phyloP scores from a whole-genome alignment of 2,329 filamentous ascomycete species.

The Ceratocystis diversiconidia region DNA sequence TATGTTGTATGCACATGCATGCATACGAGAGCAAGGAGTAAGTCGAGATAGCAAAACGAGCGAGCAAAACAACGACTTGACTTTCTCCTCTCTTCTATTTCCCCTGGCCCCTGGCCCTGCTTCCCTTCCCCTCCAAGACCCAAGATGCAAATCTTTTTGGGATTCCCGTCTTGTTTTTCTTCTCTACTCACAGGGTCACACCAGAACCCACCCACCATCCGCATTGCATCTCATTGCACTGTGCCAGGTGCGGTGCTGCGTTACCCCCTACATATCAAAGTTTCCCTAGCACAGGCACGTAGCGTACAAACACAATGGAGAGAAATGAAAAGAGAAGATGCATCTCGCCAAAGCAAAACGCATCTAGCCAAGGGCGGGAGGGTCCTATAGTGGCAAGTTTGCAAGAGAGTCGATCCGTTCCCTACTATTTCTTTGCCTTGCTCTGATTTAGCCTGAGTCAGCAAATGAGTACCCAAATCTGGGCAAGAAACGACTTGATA shows the following conservation, averaged over 20 bases:
- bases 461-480: background rate
- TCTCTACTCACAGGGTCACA: background rate
- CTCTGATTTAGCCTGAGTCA: background rate
- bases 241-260: background rate
- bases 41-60: background rate
- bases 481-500: background rate
- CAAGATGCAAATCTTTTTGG: conserved; percentile 5
- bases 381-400: background rate
- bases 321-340: background rate
- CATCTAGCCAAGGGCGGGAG: background rate
- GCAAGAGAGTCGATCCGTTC: background rate
- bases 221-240: background rate
- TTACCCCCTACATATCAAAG: background rate
- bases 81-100: background rate
- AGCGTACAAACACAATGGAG: background rate
- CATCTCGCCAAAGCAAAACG: background rate
- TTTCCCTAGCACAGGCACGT: background rate
- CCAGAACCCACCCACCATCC: background rate
- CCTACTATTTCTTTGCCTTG: background rate
- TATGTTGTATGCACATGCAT: too few species aligned
- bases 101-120: background rate
- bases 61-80: background rate
- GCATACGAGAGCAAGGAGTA: background rate
- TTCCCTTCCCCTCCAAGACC: background rate
- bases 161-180: background rate